These are phyloP conservation scores for Physcomitrium patens DNA, from an alignment of 225 moss, liverwort and hornwort genomes.

Conservation along the genomic window DNA sequence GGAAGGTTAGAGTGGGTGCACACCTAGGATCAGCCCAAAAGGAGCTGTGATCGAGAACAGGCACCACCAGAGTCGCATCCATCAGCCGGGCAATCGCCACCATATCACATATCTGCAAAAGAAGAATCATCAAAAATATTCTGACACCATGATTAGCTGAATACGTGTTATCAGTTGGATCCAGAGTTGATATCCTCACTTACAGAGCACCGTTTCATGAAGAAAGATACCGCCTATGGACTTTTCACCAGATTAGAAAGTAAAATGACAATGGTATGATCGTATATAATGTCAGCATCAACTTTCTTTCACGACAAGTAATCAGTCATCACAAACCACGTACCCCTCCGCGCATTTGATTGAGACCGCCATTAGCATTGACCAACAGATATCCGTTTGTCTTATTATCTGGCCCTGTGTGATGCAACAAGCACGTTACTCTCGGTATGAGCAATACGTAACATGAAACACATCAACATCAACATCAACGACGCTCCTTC, in stretches of 20 bases:
- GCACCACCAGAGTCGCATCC: conserved; percentile 87
- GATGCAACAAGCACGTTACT: background rate
- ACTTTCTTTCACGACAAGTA: background rate
- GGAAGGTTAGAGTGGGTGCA: background rate
- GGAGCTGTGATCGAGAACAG: conserved; percentile 87
- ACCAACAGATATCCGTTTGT: conserved; percentile 85
- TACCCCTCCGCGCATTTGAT: conserved; percentile 96
- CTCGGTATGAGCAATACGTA: too few species aligned
- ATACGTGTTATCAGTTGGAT: too few species aligned
- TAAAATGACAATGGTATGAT: too few species aligned
- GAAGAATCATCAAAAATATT: too few species aligned
- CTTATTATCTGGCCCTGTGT: conserved; percentile 41
- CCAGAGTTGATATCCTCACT: too few species aligned
- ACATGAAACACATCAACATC: too few species aligned
- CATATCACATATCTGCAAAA: conserved; percentile 91
- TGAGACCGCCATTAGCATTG: conserved; percentile 93
- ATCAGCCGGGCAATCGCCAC: conserved; percentile 88
- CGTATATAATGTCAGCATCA: background rate
- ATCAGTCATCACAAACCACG: conserved; percentile 17
- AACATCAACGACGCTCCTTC: too few species aligned
- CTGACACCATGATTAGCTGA: too few species aligned
- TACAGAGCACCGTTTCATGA: too few species aligned
- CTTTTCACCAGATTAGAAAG: too few species aligned
- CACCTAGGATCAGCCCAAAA: conserved; percentile 99
- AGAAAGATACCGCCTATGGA: too few species aligned